A percentile compares a stretch with the other conserved stretches of the same genome.
These are phyloP conservation scores for Venturia carpophila DNA, from an alignment of 2,329 filamentous ascomycete species.

Conservation along the genomic window DNA sequence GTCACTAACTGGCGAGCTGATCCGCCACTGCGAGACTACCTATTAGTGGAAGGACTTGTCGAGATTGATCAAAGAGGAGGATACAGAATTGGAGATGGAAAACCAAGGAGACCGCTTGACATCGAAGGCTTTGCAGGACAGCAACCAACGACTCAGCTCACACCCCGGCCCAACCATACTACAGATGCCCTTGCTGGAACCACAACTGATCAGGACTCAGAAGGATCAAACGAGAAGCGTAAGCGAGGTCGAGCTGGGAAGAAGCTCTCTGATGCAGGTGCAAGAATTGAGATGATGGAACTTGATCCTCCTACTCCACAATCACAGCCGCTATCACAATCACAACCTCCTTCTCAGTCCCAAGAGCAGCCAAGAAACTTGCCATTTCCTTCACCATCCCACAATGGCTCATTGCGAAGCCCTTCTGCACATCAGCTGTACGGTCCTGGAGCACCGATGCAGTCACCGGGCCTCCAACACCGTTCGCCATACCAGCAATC, in stretches of 20 bases:
- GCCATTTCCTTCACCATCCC: conserved; percentile 3
- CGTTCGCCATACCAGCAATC: conserved; percentile 5
- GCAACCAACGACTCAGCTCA: conserved; percentile 16
- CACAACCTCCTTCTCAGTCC: not conserved
- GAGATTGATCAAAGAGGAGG: conserved; percentile 16
- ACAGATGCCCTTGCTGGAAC: not conserved
- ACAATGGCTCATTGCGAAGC: conserved; percentile 1
- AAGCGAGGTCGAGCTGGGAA: conserved; percentile 17
- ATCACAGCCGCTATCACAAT: not conserved
- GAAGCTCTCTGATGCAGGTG: conserved; percentile 12
- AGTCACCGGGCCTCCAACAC: conserved; percentile 1
- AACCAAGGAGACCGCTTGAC: conserved; percentile 15
- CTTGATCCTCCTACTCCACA: conserved; percentile 6
- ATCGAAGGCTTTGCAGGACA: conserved; percentile 18
- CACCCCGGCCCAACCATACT: conserved; percentile 11
- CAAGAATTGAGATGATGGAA: conserved; percentile 15
- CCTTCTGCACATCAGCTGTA: conserved; percentile 5
- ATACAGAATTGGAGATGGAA: conserved; percentile 18
- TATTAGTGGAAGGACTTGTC: conserved; percentile 34
- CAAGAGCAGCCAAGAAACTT: conserved; percentile 11
- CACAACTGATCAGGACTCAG: conserved; percentile 13
- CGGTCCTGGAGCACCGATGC: not conserved
- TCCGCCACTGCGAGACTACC: conserved; percentile 31
- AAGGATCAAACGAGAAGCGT: conserved; percentile 16
- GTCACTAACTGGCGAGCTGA: conserved; percentile 17